These are phyloP conservation scores for Excoecaria cochinchinensis DNA, from an alignment of 345 rosid genomes.

Conservation along the genomic window DNA sequence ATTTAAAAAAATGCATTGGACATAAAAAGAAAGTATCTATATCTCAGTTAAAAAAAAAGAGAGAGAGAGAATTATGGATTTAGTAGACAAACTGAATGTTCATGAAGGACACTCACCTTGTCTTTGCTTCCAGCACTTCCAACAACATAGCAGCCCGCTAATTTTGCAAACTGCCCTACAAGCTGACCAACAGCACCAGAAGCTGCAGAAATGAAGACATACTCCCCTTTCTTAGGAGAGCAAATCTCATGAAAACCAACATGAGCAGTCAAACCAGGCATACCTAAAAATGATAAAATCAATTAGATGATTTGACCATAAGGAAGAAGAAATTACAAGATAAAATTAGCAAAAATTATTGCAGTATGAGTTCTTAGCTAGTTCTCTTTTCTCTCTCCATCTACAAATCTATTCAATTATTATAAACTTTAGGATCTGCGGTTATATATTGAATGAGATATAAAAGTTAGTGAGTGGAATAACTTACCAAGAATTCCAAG, in stretches of 20 bases:
- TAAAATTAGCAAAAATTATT: neutral
- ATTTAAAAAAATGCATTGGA: neutral
- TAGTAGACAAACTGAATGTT: neutral
- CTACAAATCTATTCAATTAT: neutral
- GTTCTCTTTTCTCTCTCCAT: neutral
- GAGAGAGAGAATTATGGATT: neutral
- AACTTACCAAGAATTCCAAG: constrained; percentile 60
- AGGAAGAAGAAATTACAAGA: neutral
- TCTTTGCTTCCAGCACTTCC: constrained; percentile 22
- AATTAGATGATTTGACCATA: neutral
- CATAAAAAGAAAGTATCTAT: neutral
- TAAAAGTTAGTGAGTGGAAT: neutral
- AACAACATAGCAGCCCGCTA: constrained; percentile 20
- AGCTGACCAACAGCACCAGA: constrained; percentile 26
- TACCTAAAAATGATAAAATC: constrained; percentile 8
- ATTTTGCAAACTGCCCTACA: constrained; percentile 22
- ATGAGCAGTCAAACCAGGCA: constrained; percentile 19
- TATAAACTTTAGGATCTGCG: neutral
- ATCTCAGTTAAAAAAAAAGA: neutral
- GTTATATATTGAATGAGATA: neutral
- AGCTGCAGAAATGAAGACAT: constrained; percentile 15
- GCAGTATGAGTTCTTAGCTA: too few species aligned
- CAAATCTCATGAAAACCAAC: constrained; percentile 20
- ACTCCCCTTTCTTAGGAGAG: constrained; percentile 19
- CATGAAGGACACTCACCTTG: neutral